phyloP scores from a whole-genome alignment of 2,329 filamentous ascomycete genomes.

The Fusarium haematococcum region DNA sequence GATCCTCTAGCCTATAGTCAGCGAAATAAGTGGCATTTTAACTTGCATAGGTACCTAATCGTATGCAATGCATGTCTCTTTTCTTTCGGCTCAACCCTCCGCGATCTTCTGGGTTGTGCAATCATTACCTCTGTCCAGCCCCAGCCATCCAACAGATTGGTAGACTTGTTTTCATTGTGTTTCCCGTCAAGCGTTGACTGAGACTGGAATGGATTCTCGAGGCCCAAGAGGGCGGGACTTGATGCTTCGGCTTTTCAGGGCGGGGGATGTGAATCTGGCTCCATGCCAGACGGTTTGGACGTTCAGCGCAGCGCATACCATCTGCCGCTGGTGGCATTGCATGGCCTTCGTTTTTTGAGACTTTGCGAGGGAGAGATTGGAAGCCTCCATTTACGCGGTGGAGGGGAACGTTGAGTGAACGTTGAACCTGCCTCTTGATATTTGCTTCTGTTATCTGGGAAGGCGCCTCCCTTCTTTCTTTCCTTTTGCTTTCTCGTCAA shows the following conservation, averaged over 20 bases:
- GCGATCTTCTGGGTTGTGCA: background rate
- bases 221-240: conserved; percentile 15
- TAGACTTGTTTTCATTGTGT: background rate
- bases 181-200: background rate
- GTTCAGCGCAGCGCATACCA: conserved; percentile 25
- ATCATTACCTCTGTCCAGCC: background rate
- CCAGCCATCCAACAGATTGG: background rate
- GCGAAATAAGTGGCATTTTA: background rate
- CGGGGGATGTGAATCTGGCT: conserved; percentile 11
- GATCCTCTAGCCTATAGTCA: background rate
- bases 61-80: background rate
- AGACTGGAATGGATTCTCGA: conserved; percentile 31
- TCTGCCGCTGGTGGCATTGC: conserved; percentile 1
- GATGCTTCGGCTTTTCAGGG: conserved; percentile 8
- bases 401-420: background rate
- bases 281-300: conserved; percentile 32
- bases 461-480: conserved; percentile 1
- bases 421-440: background rate
- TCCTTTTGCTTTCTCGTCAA: conserved; percentile 16
- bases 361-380: conserved; percentile 24
- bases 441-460: background rate
- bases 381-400: background rate
- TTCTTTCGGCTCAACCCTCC: background rate
- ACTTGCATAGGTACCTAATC: background rate
- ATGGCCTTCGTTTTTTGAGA: background rate